Evolutionary conservation across 2,329 filamentous ascomycete genomes (phyloP), one percentile per base, ranked within the genome.

Genomic region (Fulvia fulva): DNA sequence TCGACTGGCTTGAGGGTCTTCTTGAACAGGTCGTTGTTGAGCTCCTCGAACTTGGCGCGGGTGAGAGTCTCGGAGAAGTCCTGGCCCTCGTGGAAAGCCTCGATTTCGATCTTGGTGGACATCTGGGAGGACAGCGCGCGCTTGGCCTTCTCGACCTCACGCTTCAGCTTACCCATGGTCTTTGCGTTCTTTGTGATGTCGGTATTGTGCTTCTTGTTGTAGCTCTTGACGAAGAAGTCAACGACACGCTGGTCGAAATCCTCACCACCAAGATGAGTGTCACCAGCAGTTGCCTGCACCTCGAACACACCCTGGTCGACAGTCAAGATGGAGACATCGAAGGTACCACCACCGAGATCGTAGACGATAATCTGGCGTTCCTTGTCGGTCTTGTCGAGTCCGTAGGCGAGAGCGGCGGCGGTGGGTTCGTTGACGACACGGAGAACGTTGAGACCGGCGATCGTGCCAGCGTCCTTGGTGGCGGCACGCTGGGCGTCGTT

Each of bases 101-200:
- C 94, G 66, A 99, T 97, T 81, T 97, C 94, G 59, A 76, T 75
- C 65, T 74, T 72, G 63, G 73, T 75, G 67, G 70, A 73, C 73
- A 74, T 75, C 62, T 75, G 72, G 62, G 66, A 70, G 60, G 72
- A 74, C 57, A 99, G 87, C 70, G 92, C 95, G 74, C 94, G 90
- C 89, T 99, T 99, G 80, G 94, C 94, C 87, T 97, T 97, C 80
- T 99, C 94, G 69, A 94, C 93, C 80, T 97, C 94, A 71, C 94
- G 92, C 90, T 97, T 97, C 70, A 99, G 86, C 83, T 97, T 99
- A 81, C 92, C 91, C 92, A 97, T 97, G 67, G 93, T 88, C 89
- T 97, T 97, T 67, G 88, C 80, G 74, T 97, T 91, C 83, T 95
- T 95, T 80, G 87, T 89, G 75, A 97, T 85, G 70, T 99, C 91